Conservation (phyloP, 2,329 filamentous ascomycete genomes). For the Arthrocladium fulminans region DNA sequence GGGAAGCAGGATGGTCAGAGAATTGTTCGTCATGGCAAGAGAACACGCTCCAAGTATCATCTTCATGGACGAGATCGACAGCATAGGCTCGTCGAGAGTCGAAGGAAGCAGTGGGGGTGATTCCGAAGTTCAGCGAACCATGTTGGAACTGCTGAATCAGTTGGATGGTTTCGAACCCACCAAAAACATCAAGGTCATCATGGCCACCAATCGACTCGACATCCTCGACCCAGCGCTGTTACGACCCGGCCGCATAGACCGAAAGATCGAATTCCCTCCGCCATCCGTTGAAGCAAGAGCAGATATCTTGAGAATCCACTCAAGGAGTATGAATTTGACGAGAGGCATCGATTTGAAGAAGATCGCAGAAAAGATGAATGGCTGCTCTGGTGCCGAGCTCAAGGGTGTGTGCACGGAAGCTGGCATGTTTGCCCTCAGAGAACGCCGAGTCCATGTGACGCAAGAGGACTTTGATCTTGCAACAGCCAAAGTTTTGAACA, state of each 20-base stretch:
- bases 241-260: constrained; percentile 92
- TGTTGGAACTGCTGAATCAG: constrained; percentile 97
- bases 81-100: constrained; percentile 92
- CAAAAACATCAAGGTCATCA: constrained; percentile 99
- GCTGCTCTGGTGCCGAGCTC: constrained; percentile 91
- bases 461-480: constrained; percentile 98
- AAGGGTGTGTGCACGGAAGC: constrained; percentile 99
- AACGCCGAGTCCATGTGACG: constrained; percentile 93
- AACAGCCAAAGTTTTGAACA: constrained; percentile 98
- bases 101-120: constrained; percentile 93
- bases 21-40: constrained; percentile 97
- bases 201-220: constrained; percentile 97
- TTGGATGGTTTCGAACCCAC: constrained; percentile 97
- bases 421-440: constrained; percentile 93
- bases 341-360: constrained; percentile 95
- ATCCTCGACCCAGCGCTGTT: constrained; percentile 92
- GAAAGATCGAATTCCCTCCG: constrained; percentile 98
- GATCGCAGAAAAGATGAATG: constrained; percentile 99
- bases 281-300: constrained; percentile 93
- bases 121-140: constrained; percentile 95
- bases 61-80: constrained; percentile 99
- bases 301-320: constrained; percentile 96
- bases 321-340: constrained; percentile 95
- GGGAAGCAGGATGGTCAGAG: constrained; percentile 94
- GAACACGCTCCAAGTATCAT: constrained; percentile 98